Evolutionary conservation across 306 rosid genomes (phyloP), one percentile per base, ranked within the genome.

Genomic region (Astragalus glycyphyllos): DNA sequence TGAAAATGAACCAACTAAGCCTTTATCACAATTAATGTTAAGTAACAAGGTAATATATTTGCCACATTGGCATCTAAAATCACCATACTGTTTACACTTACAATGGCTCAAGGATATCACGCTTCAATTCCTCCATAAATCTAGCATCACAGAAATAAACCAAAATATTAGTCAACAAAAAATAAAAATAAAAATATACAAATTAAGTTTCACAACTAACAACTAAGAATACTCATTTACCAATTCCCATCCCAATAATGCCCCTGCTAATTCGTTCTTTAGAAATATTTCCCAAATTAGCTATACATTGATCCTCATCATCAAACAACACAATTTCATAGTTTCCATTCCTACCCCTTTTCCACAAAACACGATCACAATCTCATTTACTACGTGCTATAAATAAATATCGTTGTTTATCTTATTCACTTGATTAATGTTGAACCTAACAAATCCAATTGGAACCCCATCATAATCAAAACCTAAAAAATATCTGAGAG

Each of bases 71-170:
- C n/a, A 47, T 62, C 50, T 55, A 69, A 8, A 69, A 63, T 57
- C 41, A 32, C 29, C 56, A 79, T 38, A 58, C 53, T 66, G 40
- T 46, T n/a, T 50, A 35, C 26, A 82, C 86, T 82, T 82, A 82
- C 84, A 75, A 41, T 61, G 64, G 47, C 26, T 75, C 86, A 48
- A 55, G 46, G 69, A 16, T 41, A 46, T 49, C 79, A 67, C 14
- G 42, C 73, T 75, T 83, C 76, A 65, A 40, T 58, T 79, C 79
- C 47, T 72, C 75, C 69, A 73, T 56, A 75, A 66, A 71, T 72
- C 84, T 83, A 71, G 59, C 11, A 75, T 46, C 35, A 60, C 9
- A 70, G 8, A 45, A 71, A 73, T 23, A 73, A 49, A 35, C 42
- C 71, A 34, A 53, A 56, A 45, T 29, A 40, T 48, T 71, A 65